These are phyloP conservation scores for Chenopodium album DNA, from an alignment of 148 eudicot genomes.

Conservation along the genomic window DNA sequence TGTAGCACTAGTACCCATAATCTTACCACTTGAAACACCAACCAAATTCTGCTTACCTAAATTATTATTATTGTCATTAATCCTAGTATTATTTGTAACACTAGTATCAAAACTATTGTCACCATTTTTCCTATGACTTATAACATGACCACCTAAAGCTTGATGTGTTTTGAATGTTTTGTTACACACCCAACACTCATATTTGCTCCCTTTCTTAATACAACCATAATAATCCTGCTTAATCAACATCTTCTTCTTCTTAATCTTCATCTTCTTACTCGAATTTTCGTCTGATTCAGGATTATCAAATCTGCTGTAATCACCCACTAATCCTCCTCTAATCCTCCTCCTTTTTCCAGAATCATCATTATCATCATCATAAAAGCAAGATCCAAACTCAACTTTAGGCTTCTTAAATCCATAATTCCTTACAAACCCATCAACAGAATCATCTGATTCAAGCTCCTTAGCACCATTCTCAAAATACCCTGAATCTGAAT, in stretches of 20 bases:
- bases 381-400: slow-evolving; percentile 30
- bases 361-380: slow-evolving; percentile 26
- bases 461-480: slow-evolving; percentile 61
- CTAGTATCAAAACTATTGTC: slow-evolving; percentile 24
- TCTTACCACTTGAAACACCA: slow-evolving; percentile 8
- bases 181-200: slow-evolving; percentile 52
- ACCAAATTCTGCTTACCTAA: background rate
- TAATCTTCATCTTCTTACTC: slow-evolving; percentile 21
- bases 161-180: slow-evolving; percentile 56
- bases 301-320: slow-evolving; percentile 4
- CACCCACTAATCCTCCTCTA: slow-evolving; percentile 3
- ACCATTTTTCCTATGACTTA: slow-evolving; percentile 49
- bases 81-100: background rate
- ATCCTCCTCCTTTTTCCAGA: slow-evolving; percentile 37
- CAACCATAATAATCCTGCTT: slow-evolving; percentile 28
- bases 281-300: slow-evolving; percentile 29
- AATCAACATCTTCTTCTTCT: slow-evolving; percentile 9
- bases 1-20: slow-evolving; percentile 16
- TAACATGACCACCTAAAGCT: slow-evolving; percentile 66
- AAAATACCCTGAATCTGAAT: slow-evolving; percentile 78
- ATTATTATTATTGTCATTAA: no score
- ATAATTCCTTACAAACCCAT: slow-evolving; percentile 40
- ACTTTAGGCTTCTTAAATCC: slow-evolving; percentile 30
- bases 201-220: slow-evolving; percentile 36
- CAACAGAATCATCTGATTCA: slow-evolving; percentile 77